Evolutionary conservation across 768 basidiomycete genomes (phyloP).

Genomic region (Paxillus involutus): DNA sequence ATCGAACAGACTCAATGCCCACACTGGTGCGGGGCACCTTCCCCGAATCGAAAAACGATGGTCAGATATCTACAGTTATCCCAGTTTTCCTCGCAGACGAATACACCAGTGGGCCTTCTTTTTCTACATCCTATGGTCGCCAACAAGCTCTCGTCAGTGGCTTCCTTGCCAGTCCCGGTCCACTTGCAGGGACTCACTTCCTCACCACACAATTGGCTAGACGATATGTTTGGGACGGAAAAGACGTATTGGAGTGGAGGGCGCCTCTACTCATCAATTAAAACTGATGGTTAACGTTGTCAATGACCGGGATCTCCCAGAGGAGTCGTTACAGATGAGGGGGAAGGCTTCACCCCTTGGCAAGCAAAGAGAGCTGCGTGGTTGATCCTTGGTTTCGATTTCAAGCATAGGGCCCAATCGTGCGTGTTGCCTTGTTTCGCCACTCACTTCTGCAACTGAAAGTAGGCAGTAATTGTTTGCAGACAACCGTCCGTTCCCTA

Average conservation of each 20-base stretch:
- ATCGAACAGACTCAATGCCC: no score
- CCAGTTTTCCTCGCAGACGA: slow-evolving; percentile 82
- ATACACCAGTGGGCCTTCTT: slow-evolving; percentile 50
- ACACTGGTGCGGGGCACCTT: no score
- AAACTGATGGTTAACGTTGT: slow-evolving; percentile 92
- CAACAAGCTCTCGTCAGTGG: slow-evolving; percentile 21
- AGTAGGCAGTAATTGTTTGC: no score
- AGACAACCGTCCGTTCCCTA: no score
- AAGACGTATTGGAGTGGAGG: slow-evolving; percentile 89
- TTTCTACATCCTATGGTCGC: slow-evolving; percentile 25
- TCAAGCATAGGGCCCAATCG: no score
- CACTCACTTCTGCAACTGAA: no score
- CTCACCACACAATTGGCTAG: slow-evolving; percentile 91
- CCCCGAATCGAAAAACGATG: slow-evolving; percentile 75
- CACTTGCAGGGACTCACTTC: slow-evolving; percentile 26
- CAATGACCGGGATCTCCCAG: slow-evolving; percentile 72
- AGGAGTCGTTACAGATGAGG: slow-evolving; percentile 22
- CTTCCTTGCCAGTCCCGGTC: slow-evolving; percentile 9
- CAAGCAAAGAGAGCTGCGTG: slow-evolving; percentile 23
- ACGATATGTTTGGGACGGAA: slow-evolving; percentile 90
- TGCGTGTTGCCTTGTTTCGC: no score
- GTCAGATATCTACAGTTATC: slow-evolving; percentile 73
- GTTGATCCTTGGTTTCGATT: no score
- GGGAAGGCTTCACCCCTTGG: slow-evolving; percentile 76
- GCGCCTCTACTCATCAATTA: slow-evolving; percentile 85